Evolutionary conservation across 2,329 filamentous ascomycete genomes (phyloP), one percentile per base, ranked within the genome.

Genomic region (Ceratocystis diversiconidia): DNA sequence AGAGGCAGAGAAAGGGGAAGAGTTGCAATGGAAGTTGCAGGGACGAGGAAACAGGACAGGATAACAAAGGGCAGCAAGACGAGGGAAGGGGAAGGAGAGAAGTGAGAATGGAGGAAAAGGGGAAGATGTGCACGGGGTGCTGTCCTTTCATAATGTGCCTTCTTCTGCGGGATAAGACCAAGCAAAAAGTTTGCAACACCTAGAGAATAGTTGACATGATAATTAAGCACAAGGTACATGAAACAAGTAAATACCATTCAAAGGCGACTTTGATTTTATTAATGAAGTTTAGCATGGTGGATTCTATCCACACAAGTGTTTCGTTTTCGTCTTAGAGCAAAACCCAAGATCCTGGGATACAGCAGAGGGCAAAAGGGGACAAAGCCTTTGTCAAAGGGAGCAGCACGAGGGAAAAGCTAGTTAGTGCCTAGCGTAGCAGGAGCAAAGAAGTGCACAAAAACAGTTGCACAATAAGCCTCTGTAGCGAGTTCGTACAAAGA

Each of bases 301-400:
- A 15, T 59, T 12, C 32, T n/a, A 59, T 36, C 55, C 48, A 52
- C 48, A 10, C 19, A 5, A 36, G 30, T 7, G 55, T 32, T 36
- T 59, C 28, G 55, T 59, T 30, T 59, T 59, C 28, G 28, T 7
- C 28, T 10, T 36, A 10, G 30, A n/a, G 17, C 55, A 59, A 17
- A 57, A 1, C 55, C 28, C 55, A 36, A 28, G 7, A 59, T 59
- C 5, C 32, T 17, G 55, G 55, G 55, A 59, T 25, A 4, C 28
- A 59, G 28, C 28, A 12, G 52, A 59, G 30, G 5, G 28, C 25
- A n/a, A n/a, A 36, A 57, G 52, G 55, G 12, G 55, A 59, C 55
- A 59, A 59, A 59, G 55, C 28, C 55, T 36, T 59, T 59, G 55
- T 59, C 32, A 59, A 59, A 36, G 55, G 55, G 19, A n/a, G 12